Base-by-base conservation (phyloP, 192 early-diverging fungal genomes). In the Coemansia nantahalensis region DNA sequence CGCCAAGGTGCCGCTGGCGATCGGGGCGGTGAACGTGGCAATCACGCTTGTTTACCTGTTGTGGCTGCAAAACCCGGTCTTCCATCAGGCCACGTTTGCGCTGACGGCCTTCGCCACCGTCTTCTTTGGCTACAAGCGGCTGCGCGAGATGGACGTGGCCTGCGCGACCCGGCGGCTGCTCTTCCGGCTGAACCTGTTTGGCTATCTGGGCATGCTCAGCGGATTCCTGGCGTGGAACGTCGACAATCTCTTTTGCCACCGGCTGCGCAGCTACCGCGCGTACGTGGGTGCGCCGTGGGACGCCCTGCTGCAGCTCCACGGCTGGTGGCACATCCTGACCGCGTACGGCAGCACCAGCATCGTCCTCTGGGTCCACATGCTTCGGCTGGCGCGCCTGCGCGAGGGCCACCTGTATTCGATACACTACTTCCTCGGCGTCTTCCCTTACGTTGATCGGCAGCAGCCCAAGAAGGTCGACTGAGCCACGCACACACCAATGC, bases 141-240 rank as follows among this genome's bases (percentile, higher is more conserved):
- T 65, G 16, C 35, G 22, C 17, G 39, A 33, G 38, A 50, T 64
- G 44, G 66, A 36, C 46, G 52, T 42, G 36, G 59, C 46, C 39
- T 34, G 26, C 33, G 48, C 26, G 18, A 74, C 62, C 13, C 45
- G 39, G 48, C 51, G 65, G 35, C 37, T 42, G 31, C 23, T 76
- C n/a, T 37, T 17, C 23, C 50, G 53, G 17, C 42, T 68, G 28
- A 46, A 48, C 17, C 14, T 57, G 56, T 31, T 53, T 19, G 60
- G 65, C 33, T 34, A 61, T n/a, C 21, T 63, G 18, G 59, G 61
- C 38, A 59, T 78, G 45, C 51, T 72, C 42, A 46, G 68, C 43
- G 72, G 73, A 31, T 89, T 90, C 50, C 23, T 79, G 1, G 59
- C 84, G 40, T 91, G 90, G 90, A 84, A 86, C 58, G 37, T 86